Evolutionary conservation across 2,329 filamentous ascomycete genomes (phyloP), one percentile per base, ranked within the genome.

Genomic region (Exophiala xenobiotica): DNA sequence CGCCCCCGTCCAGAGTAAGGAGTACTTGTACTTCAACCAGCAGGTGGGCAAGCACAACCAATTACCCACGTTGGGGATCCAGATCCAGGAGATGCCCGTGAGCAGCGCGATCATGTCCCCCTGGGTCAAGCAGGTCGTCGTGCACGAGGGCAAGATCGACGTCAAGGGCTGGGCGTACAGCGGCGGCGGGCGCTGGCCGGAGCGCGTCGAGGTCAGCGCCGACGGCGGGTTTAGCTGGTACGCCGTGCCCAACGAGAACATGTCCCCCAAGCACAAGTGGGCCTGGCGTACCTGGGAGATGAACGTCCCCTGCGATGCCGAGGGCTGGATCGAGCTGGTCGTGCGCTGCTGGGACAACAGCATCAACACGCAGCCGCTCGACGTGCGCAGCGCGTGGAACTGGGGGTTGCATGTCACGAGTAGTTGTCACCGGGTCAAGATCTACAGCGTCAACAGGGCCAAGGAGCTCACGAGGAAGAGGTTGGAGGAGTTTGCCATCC

Each of bases 31-130:
- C 67, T 89, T 84, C 64, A 81, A 78, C 1, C 81, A 82, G 8
- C 84, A 88, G 64, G 70, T 83, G 0, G 84, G 83, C 8, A 87
- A 87, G 67, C 82, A 87, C 59, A 87, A 87, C 55, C 71, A 75
- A 8, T 71, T 69, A 6, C 77, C 79, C 58, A 80, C 72, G 12
- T 80, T 81, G 39, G 83, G 81, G 0, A 83, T 85, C 54, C 79
- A 78, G 56, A 87, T 86, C 60, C 85, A 88, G 61, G 84, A 87
- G 27, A 88, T 87, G 83, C 85, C 85, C 0, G 83, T 87, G 3
- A 80, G 77, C 40, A 80, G 75, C 12, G 84, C 83, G 16, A 86
- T 87, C 60, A 86, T 86, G 79, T 72, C 77, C 0, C 84, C 84
- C 0, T 71, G 74, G 68, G 76, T 77, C 16, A 82, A 82, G 59